These are phyloP conservation scores for Colletotrichum sp. DNA, from an alignment of 2,329 filamentous ascomycete species.

Conservation along the genomic window DNA sequence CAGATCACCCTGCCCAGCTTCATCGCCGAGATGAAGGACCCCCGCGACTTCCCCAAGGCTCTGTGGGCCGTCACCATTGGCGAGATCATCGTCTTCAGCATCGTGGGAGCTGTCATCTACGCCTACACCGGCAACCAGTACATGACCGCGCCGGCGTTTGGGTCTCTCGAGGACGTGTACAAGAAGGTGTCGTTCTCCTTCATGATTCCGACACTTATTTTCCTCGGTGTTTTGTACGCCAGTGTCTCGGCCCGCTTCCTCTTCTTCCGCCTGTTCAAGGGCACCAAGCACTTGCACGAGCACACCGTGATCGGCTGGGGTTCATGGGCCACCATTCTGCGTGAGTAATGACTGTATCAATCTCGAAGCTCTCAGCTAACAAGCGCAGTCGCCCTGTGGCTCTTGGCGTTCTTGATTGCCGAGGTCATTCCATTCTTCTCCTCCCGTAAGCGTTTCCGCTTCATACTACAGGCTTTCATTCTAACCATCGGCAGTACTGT, in stretches of 20 bases:
- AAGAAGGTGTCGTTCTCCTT: constrained; percentile 93
- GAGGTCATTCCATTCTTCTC: constrained; percentile 95
- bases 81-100: constrained; percentile 84
- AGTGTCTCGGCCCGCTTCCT: constrained; percentile 89
- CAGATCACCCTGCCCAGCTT: constrained; percentile 94
- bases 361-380: not conserved
- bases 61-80: constrained; percentile 90
- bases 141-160: constrained; percentile 86
- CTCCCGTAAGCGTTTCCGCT: constrained; percentile 63
- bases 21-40: constrained; percentile 89
- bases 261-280: constrained; percentile 87
- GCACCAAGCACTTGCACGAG: constrained; percentile 75
- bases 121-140: constrained; percentile 90
- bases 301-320: constrained; percentile 85
- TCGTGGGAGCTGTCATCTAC: constrained; percentile 83
- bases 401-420: constrained; percentile 90
- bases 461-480: too few relatives aligned
- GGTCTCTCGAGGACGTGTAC: constrained; percentile 77
- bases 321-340: constrained; percentile 76
- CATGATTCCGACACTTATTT: constrained; percentile 95
- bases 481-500: too few relatives aligned
- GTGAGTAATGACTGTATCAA: constrained; percentile 37
- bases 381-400: constrained; percentile 67
- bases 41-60: constrained; percentile 86
- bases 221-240: constrained; percentile 88